Evolutionary conservation across 495 filamentous ascomycete species (phyloP).

Genomic region (Chaetomidium leptoderma): DNA sequence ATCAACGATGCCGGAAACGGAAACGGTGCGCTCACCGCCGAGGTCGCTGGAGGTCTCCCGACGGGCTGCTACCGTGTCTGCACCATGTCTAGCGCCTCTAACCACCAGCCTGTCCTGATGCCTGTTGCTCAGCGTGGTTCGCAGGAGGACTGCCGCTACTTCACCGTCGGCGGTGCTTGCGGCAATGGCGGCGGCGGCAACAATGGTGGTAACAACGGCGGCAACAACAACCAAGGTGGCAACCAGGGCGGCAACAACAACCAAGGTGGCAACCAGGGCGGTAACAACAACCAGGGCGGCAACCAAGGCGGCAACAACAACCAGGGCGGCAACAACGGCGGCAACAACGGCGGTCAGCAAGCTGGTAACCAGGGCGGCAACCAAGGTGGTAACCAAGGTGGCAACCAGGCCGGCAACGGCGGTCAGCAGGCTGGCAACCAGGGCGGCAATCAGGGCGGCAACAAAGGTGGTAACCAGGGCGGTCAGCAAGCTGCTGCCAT

Average conservation of each 20-base stretch:
- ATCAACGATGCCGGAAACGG: slow-evolving; percentile 69
- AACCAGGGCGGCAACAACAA: slow-evolving; percentile 23
- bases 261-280: slow-evolving; percentile 14
- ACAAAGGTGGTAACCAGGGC: background rate
- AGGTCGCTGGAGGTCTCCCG: slow-evolving; percentile 59
- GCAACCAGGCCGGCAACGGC: slow-evolving; percentile 8
- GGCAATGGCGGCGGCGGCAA: slow-evolving; percentile 20
- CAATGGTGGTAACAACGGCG: slow-evolving; percentile 23
- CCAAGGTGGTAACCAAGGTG: slow-evolving; percentile 14
- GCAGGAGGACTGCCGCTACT: slow-evolving; percentile 69
- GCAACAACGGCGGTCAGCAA: slow-evolving; percentile 3
- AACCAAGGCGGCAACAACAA: slow-evolving; percentile 9
- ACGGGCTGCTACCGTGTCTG: slow-evolving; percentile 67
- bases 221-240: slow-evolving; percentile 24
- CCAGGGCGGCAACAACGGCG: slow-evolving; percentile 11
- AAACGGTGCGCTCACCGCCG: slow-evolving; percentile 51
- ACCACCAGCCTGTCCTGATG: slow-evolving; percentile 76
- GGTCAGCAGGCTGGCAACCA: slow-evolving; percentile 4
- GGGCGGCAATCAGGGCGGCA: background rate
- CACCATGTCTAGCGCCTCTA: slow-evolving; percentile 63
- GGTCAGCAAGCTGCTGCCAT: slow-evolving; percentile 26
- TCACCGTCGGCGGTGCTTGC: slow-evolving; percentile 43
- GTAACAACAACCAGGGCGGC: slow-evolving; percentile 12
- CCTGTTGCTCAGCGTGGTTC: slow-evolving; percentile 70
- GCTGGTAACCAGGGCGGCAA: slow-evolving; percentile 5